Conservation (phyloP, 2,329 filamentous ascomycete species). For the Fonsecaea multimorphosa region DNA sequence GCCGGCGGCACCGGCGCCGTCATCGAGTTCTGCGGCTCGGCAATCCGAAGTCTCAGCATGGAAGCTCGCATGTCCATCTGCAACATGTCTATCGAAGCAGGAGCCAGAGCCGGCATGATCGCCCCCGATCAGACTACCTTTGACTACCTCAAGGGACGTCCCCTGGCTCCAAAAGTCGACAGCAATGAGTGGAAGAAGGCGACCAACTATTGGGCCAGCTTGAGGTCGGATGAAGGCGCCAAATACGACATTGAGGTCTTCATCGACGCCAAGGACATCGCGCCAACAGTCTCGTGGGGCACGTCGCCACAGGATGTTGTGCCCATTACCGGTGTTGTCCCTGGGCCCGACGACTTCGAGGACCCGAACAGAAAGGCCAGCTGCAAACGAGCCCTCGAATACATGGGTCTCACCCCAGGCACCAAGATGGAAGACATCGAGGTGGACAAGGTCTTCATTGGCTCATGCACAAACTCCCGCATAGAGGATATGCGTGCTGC, state of each 20-base stretch:
- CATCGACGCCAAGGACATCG: conserved; percentile 90
- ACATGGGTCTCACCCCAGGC: conserved; percentile 90
- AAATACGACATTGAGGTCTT: conserved; percentile 89
- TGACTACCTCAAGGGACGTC: conserved; percentile 90
- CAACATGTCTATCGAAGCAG: conserved; percentile 98
- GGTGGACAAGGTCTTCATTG: conserved; percentile 97
- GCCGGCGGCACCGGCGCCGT: conserved; percentile 93
- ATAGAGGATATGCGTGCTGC: conserved; percentile 94
- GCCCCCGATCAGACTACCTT: conserved; percentile 94
- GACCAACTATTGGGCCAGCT: conserved; percentile 81
- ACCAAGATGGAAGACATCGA: conserved; percentile 90
- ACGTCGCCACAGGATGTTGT: conserved; percentile 95
- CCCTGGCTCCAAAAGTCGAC: conserved; percentile 82
- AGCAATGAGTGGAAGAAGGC: conserved; percentile 91
- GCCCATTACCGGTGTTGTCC: conserved; percentile 90
- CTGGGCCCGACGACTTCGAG: conserved; percentile 84
- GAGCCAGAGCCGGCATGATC: conserved; percentile 94
- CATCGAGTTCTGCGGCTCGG: conserved; percentile 96
- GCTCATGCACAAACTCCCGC: conserved; percentile 95
- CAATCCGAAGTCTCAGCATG: conserved; percentile 88
- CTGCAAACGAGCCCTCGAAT: conserved; percentile 83
- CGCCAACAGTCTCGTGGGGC: conserved; percentile 94
- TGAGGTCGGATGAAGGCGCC: conserved; percentile 85
- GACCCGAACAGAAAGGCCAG: conserved; percentile 79
- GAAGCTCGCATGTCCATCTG: conserved; percentile 99